Conservation (phyloP, 176 grass and related monocot genomes). For the Bolboschoenus planiculmis region DNA sequence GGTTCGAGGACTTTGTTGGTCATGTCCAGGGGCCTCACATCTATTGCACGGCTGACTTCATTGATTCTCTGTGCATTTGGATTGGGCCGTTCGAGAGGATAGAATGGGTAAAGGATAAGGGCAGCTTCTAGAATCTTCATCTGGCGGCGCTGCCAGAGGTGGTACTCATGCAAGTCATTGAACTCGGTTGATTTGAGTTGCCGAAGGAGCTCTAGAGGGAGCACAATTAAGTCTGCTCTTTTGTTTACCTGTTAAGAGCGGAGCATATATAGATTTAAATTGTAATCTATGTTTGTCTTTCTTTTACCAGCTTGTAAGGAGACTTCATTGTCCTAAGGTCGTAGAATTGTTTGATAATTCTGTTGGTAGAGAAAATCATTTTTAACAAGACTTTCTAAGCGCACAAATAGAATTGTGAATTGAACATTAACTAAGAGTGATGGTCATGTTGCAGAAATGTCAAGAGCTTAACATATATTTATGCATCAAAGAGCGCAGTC, state of each 20-base stretch:
- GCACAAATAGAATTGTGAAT: background rate
- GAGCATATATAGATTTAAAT: background rate
- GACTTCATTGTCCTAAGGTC: background rate
- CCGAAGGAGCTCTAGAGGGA: constrained; percentile 88
- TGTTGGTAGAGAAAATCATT: background rate
- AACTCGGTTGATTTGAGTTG: constrained; percentile 75
- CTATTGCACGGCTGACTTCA: constrained; percentile 49
- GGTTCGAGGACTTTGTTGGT: constrained; percentile 63
- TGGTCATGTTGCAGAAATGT: background rate
- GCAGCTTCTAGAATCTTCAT: constrained; percentile 77
- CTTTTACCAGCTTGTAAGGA: background rate
- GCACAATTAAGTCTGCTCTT: constrained; percentile 60
- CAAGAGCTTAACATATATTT: background rate
- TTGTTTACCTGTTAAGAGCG: constrained; percentile 39
- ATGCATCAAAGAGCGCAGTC: background rate
- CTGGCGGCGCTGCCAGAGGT: constrained; percentile 82
- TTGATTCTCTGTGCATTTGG: constrained; percentile 47
- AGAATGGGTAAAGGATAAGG: constrained; percentile 56
- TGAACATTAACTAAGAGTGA: background rate
- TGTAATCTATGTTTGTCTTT: background rate
- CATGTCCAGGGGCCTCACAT: constrained; percentile 56
- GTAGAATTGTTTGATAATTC: background rate
- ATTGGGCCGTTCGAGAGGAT: constrained; percentile 60
- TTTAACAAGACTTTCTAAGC: background rate
- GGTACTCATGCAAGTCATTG: constrained; percentile 53